These are phyloP conservation scores for Apiospora koreana DNA, from an alignment of 2,329 filamentous ascomycete genomes.

Conservation along the genomic window DNA sequence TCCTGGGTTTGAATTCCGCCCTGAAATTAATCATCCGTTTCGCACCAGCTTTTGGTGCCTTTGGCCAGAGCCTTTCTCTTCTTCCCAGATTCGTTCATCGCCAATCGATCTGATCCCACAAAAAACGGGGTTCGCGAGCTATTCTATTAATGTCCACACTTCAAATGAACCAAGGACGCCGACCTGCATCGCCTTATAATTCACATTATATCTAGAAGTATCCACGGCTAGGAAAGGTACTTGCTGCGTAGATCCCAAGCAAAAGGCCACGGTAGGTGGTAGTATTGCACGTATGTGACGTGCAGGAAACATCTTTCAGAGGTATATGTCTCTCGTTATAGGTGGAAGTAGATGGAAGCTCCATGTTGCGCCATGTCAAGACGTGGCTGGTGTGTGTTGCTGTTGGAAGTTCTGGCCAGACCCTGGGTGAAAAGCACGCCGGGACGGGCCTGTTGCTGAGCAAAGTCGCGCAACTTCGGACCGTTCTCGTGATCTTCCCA, in stretches of 20 bases:
- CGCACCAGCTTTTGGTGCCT: background rate
- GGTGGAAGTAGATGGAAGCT: background rate
- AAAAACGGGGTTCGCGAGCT: constrained; percentile 3
- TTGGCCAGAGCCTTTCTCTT: background rate
- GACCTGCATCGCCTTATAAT: constrained; percentile 8
- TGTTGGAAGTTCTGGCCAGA: too few relatives aligned
- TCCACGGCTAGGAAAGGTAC: background rate
- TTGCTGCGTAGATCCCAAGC: background rate
- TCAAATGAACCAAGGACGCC: constrained; percentile 11
- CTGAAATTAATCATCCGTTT: constrained; percentile 8
- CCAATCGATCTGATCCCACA: constrained; percentile 9
- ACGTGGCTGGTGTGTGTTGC: background rate
- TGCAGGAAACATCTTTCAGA: background rate
- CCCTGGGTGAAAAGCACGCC: background rate
- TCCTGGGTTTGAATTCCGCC: background rate
- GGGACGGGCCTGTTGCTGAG: background rate
- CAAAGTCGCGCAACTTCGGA: background rate
- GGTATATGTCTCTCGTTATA: background rate
- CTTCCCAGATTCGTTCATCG: background rate
- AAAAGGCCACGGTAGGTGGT: background rate
- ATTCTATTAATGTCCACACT: constrained; percentile 1
- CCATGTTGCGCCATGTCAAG: background rate
- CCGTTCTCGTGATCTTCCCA: background rate
- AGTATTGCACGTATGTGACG: background rate
- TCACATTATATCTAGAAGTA: background rate